These are phyloP conservation scores for Fusarium paranaense DNA, from an alignment of 2,329 filamentous ascomycete genomes.

Conservation along the genomic window DNA sequence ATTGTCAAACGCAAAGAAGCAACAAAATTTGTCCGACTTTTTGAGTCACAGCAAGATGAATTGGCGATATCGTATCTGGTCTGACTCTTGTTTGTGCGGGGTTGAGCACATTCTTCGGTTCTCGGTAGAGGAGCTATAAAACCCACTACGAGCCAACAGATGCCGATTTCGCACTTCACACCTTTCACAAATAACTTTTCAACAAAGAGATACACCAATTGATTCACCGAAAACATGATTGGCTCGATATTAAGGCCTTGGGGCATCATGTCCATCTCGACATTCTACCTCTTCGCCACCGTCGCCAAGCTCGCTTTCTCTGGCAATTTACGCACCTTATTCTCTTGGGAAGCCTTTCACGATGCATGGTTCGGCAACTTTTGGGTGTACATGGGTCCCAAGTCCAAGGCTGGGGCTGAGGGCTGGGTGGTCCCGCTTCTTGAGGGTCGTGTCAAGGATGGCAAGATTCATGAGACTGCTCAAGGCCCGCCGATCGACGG, in stretches of 20 bases:
- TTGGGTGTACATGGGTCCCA: not conserved
- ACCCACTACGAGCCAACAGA: not conserved
- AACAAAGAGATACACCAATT: not conserved
- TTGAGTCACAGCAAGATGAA: not conserved
- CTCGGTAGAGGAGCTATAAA: not conserved
- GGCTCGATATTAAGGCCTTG: not conserved
- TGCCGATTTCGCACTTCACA: not conserved
- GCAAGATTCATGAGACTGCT: not conserved
- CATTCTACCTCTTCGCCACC: not conserved
- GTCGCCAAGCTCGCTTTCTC: not conserved
- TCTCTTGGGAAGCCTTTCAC: slow-evolving; percentile 4
- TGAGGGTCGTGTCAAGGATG: not conserved
- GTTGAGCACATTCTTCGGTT: not conserved
- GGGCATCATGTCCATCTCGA: not conserved
- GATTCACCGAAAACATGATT: not conserved
- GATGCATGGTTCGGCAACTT: slow-evolving; percentile 3
- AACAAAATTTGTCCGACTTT: not conserved
- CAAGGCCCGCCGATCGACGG: not conserved
- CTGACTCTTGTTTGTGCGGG: not conserved
- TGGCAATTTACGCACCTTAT: not conserved
- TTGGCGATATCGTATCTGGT: not conserved
- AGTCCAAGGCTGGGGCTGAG: not conserved
- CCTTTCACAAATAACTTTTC: not conserved
- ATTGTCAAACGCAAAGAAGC: not conserved
- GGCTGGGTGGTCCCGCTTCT: not conserved